A percentile compares a stretch with the other conserved stretches of the same genome.
Evolutionary conservation across 768 basidiomycete species (phyloP).

Genomic region (Rickenella mellea): DNA sequence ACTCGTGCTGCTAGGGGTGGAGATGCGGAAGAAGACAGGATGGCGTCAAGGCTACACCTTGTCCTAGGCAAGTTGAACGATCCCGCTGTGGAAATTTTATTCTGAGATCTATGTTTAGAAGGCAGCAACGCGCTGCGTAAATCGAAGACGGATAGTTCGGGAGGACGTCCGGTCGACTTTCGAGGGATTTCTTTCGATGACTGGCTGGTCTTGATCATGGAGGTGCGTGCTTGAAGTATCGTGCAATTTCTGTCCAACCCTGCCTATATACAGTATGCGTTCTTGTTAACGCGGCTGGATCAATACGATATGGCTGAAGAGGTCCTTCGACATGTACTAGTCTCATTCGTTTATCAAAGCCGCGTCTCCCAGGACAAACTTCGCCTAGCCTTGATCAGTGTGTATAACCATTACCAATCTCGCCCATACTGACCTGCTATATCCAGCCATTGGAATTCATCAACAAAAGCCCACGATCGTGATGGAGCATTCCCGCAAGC

Average conservation of each 20-base stretch:
- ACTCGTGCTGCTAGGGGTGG: conserved; percentile 31
- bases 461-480: conserved; percentile 46
- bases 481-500: conserved; percentile 67
- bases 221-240: conserved; percentile 40
- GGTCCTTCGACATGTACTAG: conserved; percentile 61
- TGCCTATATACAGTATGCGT: conserved; percentile 50
- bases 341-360: conserved; percentile 65
- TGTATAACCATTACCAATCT: conserved; percentile 15
- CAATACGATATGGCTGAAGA: conserved; percentile 65
- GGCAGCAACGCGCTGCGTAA: conserved; percentile 47
- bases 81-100: not conserved
- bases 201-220: conserved; percentile 81
- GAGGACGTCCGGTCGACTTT: conserved; percentile 39
- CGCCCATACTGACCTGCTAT: conserved; percentile 2
- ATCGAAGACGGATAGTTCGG: conserved; percentile 28
- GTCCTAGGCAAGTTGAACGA: conserved; percentile 53
- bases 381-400: conserved; percentile 70
- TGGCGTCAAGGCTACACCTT: conserved; percentile 69
- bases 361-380: conserved; percentile 59
- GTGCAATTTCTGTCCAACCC: not conserved
- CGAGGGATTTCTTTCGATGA: conserved; percentile 75
- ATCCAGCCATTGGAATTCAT: conserved; percentile 62
- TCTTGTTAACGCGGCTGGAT: conserved; percentile 52
- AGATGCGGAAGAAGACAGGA: conserved; percentile 59
- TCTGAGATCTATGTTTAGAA: conserved; percentile 26